These are phyloP conservation scores for Penicillium tannophilum DNA, from an alignment of 495 filamentous ascomycete genomes.

Conservation along the genomic window DNA sequence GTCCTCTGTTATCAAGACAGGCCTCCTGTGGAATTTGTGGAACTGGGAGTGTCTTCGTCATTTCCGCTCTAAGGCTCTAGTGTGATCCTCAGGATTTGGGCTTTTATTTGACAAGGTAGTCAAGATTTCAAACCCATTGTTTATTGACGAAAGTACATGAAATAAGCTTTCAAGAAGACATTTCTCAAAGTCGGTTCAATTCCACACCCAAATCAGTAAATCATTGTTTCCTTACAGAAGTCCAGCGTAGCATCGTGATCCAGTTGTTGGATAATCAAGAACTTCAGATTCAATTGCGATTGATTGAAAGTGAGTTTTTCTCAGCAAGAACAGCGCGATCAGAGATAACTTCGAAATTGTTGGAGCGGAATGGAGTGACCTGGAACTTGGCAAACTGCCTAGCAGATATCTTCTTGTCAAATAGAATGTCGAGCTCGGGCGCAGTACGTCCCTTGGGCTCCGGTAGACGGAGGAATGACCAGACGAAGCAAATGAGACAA, in stretches of 20 bases:
- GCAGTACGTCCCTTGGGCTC: conserved; percentile 62
- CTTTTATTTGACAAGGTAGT: too few species aligned
- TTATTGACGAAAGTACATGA: too few species aligned
- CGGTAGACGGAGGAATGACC: conserved; percentile 58
- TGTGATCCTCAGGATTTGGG: too few species aligned
- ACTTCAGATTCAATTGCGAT: background rate
- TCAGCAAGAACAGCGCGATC: background rate
- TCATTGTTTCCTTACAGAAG: background rate
- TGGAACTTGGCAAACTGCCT: conserved; percentile 30
- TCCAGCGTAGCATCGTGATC: background rate
- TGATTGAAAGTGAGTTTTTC: background rate
- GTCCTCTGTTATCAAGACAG: too few species aligned
- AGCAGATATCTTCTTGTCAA: conserved; percentile 42
- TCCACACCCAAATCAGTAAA: too few species aligned
- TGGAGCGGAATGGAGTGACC: conserved; percentile 58
- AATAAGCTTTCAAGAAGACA: too few species aligned
- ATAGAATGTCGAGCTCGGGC: conserved; percentile 55
- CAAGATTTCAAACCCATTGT: too few species aligned
- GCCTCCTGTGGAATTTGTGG: too few species aligned
- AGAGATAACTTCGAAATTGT: conserved; percentile 16
- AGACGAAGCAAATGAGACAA: conserved; percentile 38
- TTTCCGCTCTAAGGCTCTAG: too few species aligned
- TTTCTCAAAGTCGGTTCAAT: too few species aligned
- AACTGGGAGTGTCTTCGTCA: too few species aligned
- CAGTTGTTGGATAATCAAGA: background rate